phyloP scores from a whole-genome alignment of 352 stramenopile species.

The Phytopythium delawarense region DNA sequence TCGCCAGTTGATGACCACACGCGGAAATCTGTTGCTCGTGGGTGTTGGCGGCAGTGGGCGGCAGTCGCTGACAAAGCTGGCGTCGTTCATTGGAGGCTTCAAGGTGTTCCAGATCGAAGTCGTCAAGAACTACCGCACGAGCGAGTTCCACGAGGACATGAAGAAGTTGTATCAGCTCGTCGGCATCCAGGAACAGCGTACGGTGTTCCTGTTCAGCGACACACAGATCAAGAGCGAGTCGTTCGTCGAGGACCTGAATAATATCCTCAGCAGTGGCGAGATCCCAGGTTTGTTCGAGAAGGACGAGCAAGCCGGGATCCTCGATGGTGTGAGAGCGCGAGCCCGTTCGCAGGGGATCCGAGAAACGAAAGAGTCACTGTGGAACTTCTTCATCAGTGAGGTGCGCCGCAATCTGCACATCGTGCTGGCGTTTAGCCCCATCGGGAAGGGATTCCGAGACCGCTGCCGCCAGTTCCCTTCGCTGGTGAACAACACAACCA shows the following conservation, averaged over 20 bases:
- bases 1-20: slow-evolving; percentile 81
- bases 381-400: slow-evolving; percentile 92
- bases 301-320: slow-evolving; percentile 83
- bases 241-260: slow-evolving; percentile 93
- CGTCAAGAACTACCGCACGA: slow-evolving; percentile 90
- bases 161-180: slow-evolving; percentile 86
- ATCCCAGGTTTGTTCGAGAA: slow-evolving; percentile 92
- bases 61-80: slow-evolving; percentile 86
- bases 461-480: slow-evolving; percentile 88
- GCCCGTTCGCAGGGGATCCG: slow-evolving; percentile 69
- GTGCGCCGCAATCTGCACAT: slow-evolving; percentile 90
- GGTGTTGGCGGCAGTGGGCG: slow-evolving; percentile 89
- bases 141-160: slow-evolving; percentile 92
- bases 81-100: slow-evolving; percentile 87
- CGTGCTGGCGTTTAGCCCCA: slow-evolving; percentile 91
- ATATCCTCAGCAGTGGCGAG: slow-evolving; percentile 90
- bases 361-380: slow-evolving; percentile 88
- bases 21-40: slow-evolving; percentile 90
- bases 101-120: slow-evolving; percentile 93
- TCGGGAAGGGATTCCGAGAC: slow-evolving; percentile 85
- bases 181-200: slow-evolving; percentile 80
- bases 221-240: slow-evolving; percentile 93
- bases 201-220: slow-evolving; percentile 92
- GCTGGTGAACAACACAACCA: slow-evolving; percentile 94
- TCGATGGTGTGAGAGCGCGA: slow-evolving; percentile 78